These are phyloP conservation scores for Exophiala calicioides DNA, from an alignment of 2,329 filamentous ascomycete species.

Conservation along the genomic window DNA sequence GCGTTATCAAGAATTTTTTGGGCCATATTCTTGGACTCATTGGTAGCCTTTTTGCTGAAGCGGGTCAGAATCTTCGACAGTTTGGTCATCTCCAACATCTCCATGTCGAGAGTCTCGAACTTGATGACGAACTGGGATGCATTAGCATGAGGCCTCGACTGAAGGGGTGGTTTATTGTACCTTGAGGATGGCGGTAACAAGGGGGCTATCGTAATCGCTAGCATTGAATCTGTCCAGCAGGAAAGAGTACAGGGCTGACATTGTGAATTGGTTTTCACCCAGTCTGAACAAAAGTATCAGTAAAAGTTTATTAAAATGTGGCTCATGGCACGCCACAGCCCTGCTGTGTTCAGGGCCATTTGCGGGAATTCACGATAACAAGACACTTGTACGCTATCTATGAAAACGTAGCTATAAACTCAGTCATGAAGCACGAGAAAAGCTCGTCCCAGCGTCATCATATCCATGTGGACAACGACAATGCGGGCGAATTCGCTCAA, in stretches of 20 bases:
- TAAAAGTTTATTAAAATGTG: constrained; percentile 17
- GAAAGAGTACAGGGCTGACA: constrained; percentile 51
- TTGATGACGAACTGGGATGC: constrained; percentile 51
- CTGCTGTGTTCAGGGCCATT: neutral
- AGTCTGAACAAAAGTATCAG: constrained; percentile 44
- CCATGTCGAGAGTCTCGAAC: constrained; percentile 59
- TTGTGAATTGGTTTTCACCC: constrained; percentile 51
- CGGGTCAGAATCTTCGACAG: constrained; percentile 59
- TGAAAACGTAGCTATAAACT: constrained; percentile 19
- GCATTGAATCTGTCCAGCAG: constrained; percentile 51
- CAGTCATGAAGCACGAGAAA: constrained; percentile 6
- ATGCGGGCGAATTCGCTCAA: neutral
- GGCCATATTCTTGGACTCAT: constrained; percentile 56
- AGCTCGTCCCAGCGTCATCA: neutral
- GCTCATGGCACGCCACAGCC: constrained; percentile 4
- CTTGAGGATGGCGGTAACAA: constrained; percentile 49
- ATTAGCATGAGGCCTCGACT: constrained; percentile 31
- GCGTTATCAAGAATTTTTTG: constrained; percentile 57
- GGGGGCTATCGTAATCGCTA: constrained; percentile 47
- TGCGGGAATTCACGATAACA: constrained; percentile 11
- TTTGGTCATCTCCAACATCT: constrained; percentile 61
- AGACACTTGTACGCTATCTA: constrained; percentile 25
- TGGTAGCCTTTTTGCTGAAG: constrained; percentile 60
- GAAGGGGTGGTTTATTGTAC: constrained; percentile 34
- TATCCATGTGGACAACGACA: constrained; percentile 2